Evolutionary conservation across 257 asterid species (phyloP).

Genomic region (Solanum tacnaense): DNA sequence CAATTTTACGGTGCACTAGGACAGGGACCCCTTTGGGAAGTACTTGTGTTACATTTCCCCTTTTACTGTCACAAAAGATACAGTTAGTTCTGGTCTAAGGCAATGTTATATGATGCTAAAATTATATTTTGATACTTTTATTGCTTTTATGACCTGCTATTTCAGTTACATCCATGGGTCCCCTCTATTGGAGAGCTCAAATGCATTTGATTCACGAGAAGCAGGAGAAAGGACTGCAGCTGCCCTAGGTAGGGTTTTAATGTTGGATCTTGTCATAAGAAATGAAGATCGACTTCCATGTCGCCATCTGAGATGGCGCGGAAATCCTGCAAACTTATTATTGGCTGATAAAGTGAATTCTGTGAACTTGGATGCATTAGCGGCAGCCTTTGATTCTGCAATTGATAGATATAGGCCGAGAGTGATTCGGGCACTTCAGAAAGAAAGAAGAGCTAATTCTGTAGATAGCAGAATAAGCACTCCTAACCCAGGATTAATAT

Average conservation of each 20-base stretch:
- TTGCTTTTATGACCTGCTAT: background rate
- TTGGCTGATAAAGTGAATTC: conserved; percentile 57
- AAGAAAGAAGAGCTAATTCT: conserved; percentile 84
- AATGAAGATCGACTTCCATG: conserved; percentile 98
- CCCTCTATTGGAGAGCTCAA: conserved; percentile 77
- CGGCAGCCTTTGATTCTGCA: conserved; percentile 79
- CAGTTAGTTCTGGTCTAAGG: background rate
- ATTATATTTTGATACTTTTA: background rate
- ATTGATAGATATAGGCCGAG: conserved; percentile 74
- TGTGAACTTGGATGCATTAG: conserved; percentile 61
- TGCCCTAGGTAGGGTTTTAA: conserved; percentile 83
- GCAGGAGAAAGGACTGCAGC: conserved; percentile 74
- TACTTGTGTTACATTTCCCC: background rate
- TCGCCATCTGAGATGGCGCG: conserved; percentile 95
- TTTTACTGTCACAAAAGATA: background rate
- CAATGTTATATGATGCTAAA: background rate
- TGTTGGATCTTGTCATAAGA: conserved; percentile 95
- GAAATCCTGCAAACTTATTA: conserved; percentile 78
- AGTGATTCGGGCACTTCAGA: conserved; percentile 85
- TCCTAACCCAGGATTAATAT: conserved; percentile 46
- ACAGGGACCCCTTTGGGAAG: background rate
- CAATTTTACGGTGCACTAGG: background rate
- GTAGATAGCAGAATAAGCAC: conserved; percentile 52
- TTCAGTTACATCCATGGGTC: conserved; percentile 85
- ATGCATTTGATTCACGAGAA: conserved; percentile 77